Evolutionary conservation across 768 basidiomycete species (phyloP).

Genomic region (Russula vinacea): DNA sequence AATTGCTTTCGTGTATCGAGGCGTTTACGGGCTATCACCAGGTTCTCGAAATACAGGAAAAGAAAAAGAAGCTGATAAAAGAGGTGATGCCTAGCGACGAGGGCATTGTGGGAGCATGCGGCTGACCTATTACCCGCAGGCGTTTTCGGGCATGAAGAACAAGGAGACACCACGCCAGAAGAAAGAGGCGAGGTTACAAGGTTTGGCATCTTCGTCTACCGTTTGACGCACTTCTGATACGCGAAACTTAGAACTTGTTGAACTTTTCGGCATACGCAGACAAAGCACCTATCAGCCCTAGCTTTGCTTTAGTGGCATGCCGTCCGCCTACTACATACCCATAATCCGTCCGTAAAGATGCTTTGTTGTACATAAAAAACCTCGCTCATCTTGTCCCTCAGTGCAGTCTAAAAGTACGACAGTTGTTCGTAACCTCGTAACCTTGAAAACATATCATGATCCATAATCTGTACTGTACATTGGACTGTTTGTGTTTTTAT

Average conservation of each 20-base stretch:
- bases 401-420: too few species aligned
- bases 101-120: neutral
- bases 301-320: neutral
- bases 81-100: constrained; percentile 42
- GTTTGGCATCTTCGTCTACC: constrained; percentile 38
- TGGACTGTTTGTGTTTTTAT: too few species aligned
- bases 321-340: neutral
- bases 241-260: constrained; percentile 22
- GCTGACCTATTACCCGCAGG: constrained; percentile 43
- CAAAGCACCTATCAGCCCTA: constrained; percentile 5
- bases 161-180: constrained; percentile 73
- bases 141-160: constrained; percentile 78
- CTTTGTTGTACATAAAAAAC: too few species aligned
- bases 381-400: too few species aligned
- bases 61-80: constrained; percentile 75
- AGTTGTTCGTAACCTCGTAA: neutral
- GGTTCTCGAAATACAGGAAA: constrained; percentile 84
- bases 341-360: too few species aligned
- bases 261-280: constrained; percentile 28
- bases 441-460: neutral
- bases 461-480: too few species aligned
- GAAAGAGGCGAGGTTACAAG: constrained; percentile 79
- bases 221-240: neutral
- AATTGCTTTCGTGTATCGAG: neutral
- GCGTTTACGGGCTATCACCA: constrained; percentile 25